phyloP scores from a whole-genome alignment of 2,329 filamentous ascomycete species.

The Helotiales sp. region DNA sequence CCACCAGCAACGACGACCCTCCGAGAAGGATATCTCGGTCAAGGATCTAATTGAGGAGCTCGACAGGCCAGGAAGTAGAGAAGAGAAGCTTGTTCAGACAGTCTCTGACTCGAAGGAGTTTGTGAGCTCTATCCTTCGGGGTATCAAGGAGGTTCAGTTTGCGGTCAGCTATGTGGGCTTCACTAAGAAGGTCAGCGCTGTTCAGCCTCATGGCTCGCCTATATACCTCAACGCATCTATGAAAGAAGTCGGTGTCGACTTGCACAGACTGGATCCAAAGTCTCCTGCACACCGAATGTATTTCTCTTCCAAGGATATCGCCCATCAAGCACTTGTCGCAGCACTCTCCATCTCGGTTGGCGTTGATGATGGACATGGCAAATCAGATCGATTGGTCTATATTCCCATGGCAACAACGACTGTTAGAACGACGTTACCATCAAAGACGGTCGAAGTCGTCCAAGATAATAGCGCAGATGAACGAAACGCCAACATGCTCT shows the following conservation, averaged over 20 bases:
- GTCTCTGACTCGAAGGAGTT: slow-evolving; percentile 94
- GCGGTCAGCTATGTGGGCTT: slow-evolving; percentile 88
- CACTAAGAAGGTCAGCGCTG: slow-evolving; percentile 72
- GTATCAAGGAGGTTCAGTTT: slow-evolving; percentile 95
- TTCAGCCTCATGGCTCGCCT: slow-evolving; percentile 66
- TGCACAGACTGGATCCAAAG: slow-evolving; percentile 87
- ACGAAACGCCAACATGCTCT: slow-evolving; percentile 82
- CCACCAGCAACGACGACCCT: slow-evolving; percentile 36
- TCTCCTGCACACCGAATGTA: slow-evolving; percentile 98
- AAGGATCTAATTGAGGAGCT: slow-evolving; percentile 74
- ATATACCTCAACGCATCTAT: slow-evolving; percentile 85
- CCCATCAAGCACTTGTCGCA: slow-evolving; percentile 89
- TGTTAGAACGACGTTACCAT: slow-evolving; percentile 88
- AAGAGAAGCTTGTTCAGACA: slow-evolving; percentile 71
- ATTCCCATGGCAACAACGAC: slow-evolving; percentile 97
- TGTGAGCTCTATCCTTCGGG: slow-evolving; percentile 81
- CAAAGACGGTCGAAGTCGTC: slow-evolving; percentile 84
- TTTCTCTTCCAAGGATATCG: slow-evolving; percentile 88
- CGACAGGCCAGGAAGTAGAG: slow-evolving; percentile 58
- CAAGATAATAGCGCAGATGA: slow-evolving; percentile 73
- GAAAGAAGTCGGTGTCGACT: slow-evolving; percentile 93
- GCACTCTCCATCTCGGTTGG: slow-evolving; percentile 91
- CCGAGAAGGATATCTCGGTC: slow-evolving; percentile 62
- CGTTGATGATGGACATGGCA: slow-evolving; percentile 84
- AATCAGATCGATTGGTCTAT: slow-evolving; percentile 85